These are phyloP conservation scores for Apocynum venetum DNA, from an alignment of 257 asterid genomes.

Conservation along the genomic window DNA sequence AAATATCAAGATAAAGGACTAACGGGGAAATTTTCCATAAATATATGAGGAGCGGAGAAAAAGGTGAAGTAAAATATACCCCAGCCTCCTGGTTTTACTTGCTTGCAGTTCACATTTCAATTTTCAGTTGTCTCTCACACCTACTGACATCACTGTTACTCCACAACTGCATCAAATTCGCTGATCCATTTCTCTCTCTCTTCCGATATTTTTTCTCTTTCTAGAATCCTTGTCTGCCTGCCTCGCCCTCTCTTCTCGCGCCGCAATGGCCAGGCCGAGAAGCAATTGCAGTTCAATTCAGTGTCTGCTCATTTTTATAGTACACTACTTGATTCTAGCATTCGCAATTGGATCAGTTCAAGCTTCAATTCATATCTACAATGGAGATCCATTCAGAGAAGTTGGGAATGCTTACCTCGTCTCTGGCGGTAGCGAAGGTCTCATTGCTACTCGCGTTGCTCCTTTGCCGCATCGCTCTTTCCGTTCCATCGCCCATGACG, in stretches of 20 bases:
- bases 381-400: constrained; percentile 82
- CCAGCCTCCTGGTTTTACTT: neutral
- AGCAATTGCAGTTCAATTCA: constrained; percentile 33
- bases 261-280: constrained; percentile 54
- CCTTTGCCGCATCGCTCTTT: constrained; percentile 34
- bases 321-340: constrained; percentile 21
- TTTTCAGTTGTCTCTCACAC: neutral
- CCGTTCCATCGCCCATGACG: constrained; percentile 31
- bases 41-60: neutral
- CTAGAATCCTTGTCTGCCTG: constrained; percentile 8
- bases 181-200: constrained; percentile 37
- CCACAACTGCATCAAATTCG: constrained; percentile 15
- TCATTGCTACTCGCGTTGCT: constrained; percentile 36
- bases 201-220: constrained; percentile 21
- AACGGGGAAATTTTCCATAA: too few relatives aligned
- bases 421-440: constrained; percentile 97
- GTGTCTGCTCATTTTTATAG: constrained; percentile 3
- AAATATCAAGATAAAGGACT: too few relatives aligned
- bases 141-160: neutral
- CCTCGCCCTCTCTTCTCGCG: constrained; percentile 15
- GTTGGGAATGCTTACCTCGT: constrained; percentile 92
- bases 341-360: constrained; percentile 51
- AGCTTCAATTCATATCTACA: constrained; percentile 81
- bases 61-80: neutral
- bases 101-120: constrained; percentile 3